phyloP scores from a whole-genome alignment of 768 basidiomycete genomes.

The Mycena vitilis region DNA sequence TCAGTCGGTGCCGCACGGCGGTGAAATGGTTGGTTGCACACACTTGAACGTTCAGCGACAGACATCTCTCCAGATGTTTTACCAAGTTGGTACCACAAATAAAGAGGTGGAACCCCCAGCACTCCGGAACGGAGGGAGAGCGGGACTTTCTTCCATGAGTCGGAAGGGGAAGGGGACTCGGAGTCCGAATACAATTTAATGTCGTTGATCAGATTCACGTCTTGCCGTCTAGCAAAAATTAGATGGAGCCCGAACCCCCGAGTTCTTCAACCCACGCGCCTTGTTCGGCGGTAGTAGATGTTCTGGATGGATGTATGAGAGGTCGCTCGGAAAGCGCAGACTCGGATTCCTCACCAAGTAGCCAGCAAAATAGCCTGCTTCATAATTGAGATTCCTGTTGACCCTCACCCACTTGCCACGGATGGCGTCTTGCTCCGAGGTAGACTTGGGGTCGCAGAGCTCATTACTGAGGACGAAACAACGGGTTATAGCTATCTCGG shows the following conservation, averaged over 20 bases:
- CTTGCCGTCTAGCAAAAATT: constrained; percentile 63
- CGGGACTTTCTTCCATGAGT: constrained; percentile 73
- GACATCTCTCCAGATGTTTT: constrained; percentile 74
- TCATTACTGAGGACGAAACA: constrained; percentile 72
- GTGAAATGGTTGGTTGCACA: too few relatives aligned
- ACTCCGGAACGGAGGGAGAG: constrained; percentile 76
- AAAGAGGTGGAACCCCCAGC: constrained; percentile 64
- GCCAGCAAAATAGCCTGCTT: constrained; percentile 30
- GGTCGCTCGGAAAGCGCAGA: constrained; percentile 14
- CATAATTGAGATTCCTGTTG: constrained; percentile 46
- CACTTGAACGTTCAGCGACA: constrained; percentile 59
- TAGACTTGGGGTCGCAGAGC: constrained; percentile 77
- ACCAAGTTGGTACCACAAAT: constrained; percentile 82
- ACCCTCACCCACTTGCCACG: constrained; percentile 93
- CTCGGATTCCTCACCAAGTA: constrained; percentile 26
- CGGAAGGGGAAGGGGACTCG: constrained; percentile 59
- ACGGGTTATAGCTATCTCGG: constrained; percentile 78
- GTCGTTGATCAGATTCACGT: constrained; percentile 83
- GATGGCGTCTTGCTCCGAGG: constrained; percentile 77
- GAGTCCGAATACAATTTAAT: constrained; percentile 71
- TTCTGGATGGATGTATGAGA: constrained; percentile 49
- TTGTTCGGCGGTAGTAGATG: constrained; percentile 88
- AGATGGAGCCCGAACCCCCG: neutral
- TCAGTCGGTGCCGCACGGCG: too few relatives aligned
- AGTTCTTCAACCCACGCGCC: neutral